phyloP scores from a whole-genome alignment of 2,329 filamentous ascomycete species.

The Botrytis byssoidea region DNA sequence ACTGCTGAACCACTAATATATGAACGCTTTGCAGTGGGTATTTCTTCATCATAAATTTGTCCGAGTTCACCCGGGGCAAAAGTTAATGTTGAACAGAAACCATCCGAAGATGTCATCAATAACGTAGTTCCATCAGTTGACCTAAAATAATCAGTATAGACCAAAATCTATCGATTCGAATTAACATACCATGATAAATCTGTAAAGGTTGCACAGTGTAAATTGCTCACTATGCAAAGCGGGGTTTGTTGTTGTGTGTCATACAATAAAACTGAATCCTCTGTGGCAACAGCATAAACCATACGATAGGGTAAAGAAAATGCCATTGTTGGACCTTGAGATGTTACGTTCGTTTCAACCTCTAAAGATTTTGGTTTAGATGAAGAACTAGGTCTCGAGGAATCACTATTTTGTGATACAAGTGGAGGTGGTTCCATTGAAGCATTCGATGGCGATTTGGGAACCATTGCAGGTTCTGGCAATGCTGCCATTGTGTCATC shows the following conservation, averaged over 20 bases:
- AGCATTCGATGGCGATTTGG: constrained; percentile 54
- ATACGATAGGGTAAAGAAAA: constrained; percentile 91
- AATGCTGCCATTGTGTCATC: constrained; percentile 82
- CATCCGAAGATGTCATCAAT: constrained; percentile 95
- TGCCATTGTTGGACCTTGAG: constrained; percentile 63
- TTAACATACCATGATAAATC: constrained; percentile 83
- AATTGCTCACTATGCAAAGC: constrained; percentile 89
- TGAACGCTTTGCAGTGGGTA: constrained; percentile 50
- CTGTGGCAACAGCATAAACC: constrained; percentile 94
- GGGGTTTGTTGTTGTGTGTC: constrained; percentile 96
- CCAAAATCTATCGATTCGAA: constrained; percentile 22
- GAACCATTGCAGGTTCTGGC: constrained; percentile 70
- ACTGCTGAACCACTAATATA: constrained; percentile 40
- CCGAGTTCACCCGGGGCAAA: constrained; percentile 84
- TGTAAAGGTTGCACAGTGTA: constrained; percentile 96
- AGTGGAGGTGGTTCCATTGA: constrained; percentile 81
- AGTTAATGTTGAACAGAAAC: constrained; percentile 89
- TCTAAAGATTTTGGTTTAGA: constrained; percentile 40
- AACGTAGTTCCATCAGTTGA: constrained; percentile 74
- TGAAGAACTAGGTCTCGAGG: constrained; percentile 44
- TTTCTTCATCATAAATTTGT: constrained; percentile 70
- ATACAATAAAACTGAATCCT: constrained; percentile 91
- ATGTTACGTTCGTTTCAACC: constrained; percentile 48
- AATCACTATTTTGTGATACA: constrained; percentile 50
- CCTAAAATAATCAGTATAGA: constrained; percentile 45